These are phyloP conservation scores for Colletotrichum navitas DNA, from an alignment of 2,329 filamentous ascomycete species.

Conservation along the genomic window DNA sequence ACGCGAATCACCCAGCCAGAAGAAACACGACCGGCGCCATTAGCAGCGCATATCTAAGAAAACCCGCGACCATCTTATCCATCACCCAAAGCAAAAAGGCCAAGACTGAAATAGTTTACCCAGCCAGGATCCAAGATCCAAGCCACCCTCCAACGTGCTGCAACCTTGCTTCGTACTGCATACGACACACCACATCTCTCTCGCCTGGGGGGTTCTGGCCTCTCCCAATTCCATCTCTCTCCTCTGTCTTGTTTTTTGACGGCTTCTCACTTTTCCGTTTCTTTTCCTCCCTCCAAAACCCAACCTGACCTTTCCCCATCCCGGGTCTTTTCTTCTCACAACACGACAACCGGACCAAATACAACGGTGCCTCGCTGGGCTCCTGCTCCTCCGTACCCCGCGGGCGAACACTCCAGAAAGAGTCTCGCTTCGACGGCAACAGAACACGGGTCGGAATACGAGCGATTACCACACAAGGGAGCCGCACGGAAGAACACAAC, in stretches of 20 bases:
- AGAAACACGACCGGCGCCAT: no score
- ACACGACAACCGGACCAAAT: not conserved
- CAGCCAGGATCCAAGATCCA: conserved; percentile 26
- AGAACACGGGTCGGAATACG: conserved; percentile 20
- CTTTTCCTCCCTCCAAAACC: not conserved
- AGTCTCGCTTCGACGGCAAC: conserved; percentile 2
- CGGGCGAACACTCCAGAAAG: not conserved
- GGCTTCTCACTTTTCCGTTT: not conserved
- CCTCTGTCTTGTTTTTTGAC: not conserved
- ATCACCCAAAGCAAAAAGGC: no score
- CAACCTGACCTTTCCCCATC: not conserved
- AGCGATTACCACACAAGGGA: conserved; percentile 24
- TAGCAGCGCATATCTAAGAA: not conserved
- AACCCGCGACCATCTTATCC: not conserved
- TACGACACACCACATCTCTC: not conserved
- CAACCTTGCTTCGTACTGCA: not conserved
- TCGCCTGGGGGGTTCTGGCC: not conserved
- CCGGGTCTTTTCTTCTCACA: not conserved
- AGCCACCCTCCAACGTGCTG: conserved; percentile 28
- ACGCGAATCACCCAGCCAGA: not conserved
- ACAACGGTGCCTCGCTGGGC: not conserved
- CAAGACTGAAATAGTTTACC: not conserved
- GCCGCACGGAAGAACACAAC: conserved; percentile 26
- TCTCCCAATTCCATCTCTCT: conserved; percentile 13
- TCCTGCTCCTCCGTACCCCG: not conserved